These are phyloP conservation scores for Lichtheimia ramosa DNA, from an alignment of 371 early-diverging fungal species.

Conservation along the genomic window DNA sequence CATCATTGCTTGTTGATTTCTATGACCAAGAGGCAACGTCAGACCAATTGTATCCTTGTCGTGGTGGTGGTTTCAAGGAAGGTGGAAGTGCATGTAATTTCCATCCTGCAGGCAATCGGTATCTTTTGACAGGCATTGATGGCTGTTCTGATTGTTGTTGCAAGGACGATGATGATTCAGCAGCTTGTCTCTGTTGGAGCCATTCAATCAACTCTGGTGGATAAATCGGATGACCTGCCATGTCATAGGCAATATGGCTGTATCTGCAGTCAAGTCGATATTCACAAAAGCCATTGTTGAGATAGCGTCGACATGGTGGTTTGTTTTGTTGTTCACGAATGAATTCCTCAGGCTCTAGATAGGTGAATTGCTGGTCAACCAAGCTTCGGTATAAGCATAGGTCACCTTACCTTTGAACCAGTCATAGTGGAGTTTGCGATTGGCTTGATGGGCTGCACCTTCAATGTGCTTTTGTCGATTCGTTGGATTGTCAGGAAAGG, in stretches of 20 bases:
- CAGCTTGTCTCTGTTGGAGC: constrained; percentile 22
- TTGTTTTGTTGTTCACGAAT: constrained; percentile 36
- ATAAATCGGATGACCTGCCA: constrained; percentile 16
- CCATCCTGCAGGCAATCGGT: constrained; percentile 41
- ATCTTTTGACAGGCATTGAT: constrained; percentile 10
- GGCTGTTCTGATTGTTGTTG: not conserved
- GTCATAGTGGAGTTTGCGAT: constrained; percentile 41
- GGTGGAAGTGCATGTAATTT: constrained; percentile 38
- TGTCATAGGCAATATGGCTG: constrained; percentile 31
- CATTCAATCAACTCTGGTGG: constrained; percentile 30
- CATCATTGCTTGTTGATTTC: not conserved
- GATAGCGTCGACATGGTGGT: constrained; percentile 35
- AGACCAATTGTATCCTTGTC: constrained; percentile 31
- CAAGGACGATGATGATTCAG: not conserved
- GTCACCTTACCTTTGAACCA: constrained; percentile 37
- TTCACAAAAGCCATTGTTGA: constrained; percentile 30
- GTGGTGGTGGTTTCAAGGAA: constrained; percentile 40
- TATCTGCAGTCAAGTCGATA: constrained; percentile 37
- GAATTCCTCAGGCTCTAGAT: constrained; percentile 28
- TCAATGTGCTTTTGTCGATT: constrained; percentile 44
- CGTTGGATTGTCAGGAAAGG: constrained; percentile 46
- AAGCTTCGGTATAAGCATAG: not conserved
- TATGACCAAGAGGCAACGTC: constrained; percentile 30
- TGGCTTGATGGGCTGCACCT: constrained; percentile 33
- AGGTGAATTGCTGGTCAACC: not conserved